Evolutionary conservation across 2,329 filamentous ascomycete genomes (phyloP).

Genomic region (Blumeria graminis): DNA sequence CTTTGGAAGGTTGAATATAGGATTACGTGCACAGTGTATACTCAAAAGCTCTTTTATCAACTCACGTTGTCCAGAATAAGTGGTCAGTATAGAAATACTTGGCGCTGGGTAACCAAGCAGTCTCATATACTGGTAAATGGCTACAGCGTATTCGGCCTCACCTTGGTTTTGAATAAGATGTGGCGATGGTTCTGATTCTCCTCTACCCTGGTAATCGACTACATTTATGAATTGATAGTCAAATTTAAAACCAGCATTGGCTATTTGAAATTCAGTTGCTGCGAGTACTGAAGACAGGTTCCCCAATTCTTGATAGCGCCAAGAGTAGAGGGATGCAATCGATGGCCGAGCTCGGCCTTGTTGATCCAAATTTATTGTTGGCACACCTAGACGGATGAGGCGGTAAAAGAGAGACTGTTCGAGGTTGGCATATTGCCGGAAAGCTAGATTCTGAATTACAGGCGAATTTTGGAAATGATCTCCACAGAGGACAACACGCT

Average conservation of each 20-base stretch:
- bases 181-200: slow-evolving; percentile 71
- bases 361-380: slow-evolving; percentile 68
- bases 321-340: slow-evolving; percentile 75
- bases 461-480: slow-evolving; percentile 96
- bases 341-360: slow-evolving; percentile 77
- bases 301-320: slow-evolving; percentile 65
- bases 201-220: slow-evolving; percentile 70
- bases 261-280: slow-evolving; percentile 45
- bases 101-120: slow-evolving; percentile 63
- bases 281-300: slow-evolving; percentile 54
- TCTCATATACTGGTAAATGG: slow-evolving; percentile 92
- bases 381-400: slow-evolving; percentile 77
- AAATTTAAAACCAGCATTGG: slow-evolving; percentile 79
- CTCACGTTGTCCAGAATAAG: slow-evolving; percentile 78
- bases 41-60: slow-evolving; percentile 68
- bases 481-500: slow-evolving; percentile 76
- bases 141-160: slow-evolving; percentile 91
- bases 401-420: slow-evolving; percentile 89
- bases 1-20: slow-evolving; percentile 70
- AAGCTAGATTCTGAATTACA: slow-evolving; percentile 81
- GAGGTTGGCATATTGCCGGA: slow-evolving; percentile 83
- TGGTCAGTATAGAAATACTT: slow-evolving; percentile 65
- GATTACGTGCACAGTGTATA: slow-evolving; percentile 61
- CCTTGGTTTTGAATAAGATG: slow-evolving; percentile 94
- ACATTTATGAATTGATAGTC: slow-evolving; percentile 97